Evolutionary conservation across 2,329 filamentous ascomycete species (phyloP).

Genomic region (Pseudocercospora macadamiae): DNA sequence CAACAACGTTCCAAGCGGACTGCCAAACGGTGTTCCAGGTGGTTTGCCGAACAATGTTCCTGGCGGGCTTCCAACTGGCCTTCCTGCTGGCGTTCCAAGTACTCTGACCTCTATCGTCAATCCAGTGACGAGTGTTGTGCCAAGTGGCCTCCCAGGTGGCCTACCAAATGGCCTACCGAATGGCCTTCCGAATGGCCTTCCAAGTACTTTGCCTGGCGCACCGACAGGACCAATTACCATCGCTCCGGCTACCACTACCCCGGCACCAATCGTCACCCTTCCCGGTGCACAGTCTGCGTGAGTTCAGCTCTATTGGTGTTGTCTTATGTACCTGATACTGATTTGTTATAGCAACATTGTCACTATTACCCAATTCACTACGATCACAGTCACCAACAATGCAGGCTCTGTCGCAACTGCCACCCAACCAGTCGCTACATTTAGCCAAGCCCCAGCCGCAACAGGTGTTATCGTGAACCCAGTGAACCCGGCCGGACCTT

Average conservation of each 20-base stretch:
- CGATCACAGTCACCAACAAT: background rate
- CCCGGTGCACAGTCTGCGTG: constrained; percentile 11
- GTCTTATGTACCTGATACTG: background rate
- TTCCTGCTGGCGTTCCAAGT: background rate
- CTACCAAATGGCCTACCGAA: background rate
- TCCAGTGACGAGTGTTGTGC: background rate
- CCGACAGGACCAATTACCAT: background rate
- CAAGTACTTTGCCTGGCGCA: constrained; percentile 16
- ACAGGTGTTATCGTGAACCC: background rate
- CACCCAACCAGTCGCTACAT: background rate
- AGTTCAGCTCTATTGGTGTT: background rate
- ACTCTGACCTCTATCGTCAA: background rate
- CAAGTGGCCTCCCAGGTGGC: background rate
- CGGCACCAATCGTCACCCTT: background rate
- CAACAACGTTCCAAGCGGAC: background rate
- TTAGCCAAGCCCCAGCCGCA: background rate
- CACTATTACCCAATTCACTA: background rate
- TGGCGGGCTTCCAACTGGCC: background rate
- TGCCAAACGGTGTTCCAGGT: background rate
- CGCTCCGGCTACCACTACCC: constrained; percentile 24
- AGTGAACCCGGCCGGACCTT: background rate
- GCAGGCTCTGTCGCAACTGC: background rate
- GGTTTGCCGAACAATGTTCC: constrained; percentile 9
- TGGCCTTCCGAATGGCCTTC: background rate
- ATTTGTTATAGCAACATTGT: background rate